Percentiles rank a stretch among this genome's conserved stretches.
phyloP scores from a whole-genome alignment of 2,329 filamentous ascomycete species.

The Rutstroemia sydowiana region DNA sequence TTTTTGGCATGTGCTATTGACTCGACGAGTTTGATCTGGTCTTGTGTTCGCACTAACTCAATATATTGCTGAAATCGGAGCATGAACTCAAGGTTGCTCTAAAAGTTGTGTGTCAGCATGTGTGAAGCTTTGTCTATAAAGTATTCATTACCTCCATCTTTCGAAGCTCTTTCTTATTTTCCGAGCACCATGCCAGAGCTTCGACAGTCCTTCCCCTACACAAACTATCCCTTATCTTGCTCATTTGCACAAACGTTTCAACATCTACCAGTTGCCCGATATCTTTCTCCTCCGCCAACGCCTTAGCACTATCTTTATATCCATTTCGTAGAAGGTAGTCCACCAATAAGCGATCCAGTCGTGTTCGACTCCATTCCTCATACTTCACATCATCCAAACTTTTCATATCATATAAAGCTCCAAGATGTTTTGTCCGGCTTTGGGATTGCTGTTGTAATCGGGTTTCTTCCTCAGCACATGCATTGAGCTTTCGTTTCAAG shows the following conservation, averaged over 20 bases:
- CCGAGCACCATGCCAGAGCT: conserved; percentile 81
- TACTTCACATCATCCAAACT: conserved; percentile 88
- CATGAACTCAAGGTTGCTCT: conserved; percentile 87
- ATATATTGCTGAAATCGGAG: conserved; percentile 92
- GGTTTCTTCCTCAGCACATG: conserved; percentile 71
- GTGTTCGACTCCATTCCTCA: conserved; percentile 76
- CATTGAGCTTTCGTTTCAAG: conserved; percentile 79
- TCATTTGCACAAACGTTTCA: conserved; percentile 78
- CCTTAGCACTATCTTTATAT: conserved; percentile 68
- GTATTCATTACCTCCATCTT: conserved; percentile 64
- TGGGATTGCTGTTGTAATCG: conserved; percentile 67
- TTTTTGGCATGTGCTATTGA: conserved; percentile 78
- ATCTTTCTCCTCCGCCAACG: conserved; percentile 65
- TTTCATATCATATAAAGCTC: conserved; percentile 71
- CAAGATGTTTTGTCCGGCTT: conserved; percentile 72
- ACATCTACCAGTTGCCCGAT: conserved; percentile 83
- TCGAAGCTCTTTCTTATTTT: conserved; percentile 87
- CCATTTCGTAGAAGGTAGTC: conserved; percentile 85
- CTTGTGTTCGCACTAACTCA: conserved; percentile 69
- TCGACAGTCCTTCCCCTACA: conserved; percentile 64
- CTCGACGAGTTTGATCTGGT: conserved; percentile 59
- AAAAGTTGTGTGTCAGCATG: not conserved
- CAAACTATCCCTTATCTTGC: conserved; percentile 68
- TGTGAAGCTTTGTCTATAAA: not conserved
- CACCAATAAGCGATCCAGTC: conserved; percentile 79